Evolutionary conservation across 495 filamentous ascomycete species (phyloP).

Genomic region (Chaetomidium leptoderma): DNA sequence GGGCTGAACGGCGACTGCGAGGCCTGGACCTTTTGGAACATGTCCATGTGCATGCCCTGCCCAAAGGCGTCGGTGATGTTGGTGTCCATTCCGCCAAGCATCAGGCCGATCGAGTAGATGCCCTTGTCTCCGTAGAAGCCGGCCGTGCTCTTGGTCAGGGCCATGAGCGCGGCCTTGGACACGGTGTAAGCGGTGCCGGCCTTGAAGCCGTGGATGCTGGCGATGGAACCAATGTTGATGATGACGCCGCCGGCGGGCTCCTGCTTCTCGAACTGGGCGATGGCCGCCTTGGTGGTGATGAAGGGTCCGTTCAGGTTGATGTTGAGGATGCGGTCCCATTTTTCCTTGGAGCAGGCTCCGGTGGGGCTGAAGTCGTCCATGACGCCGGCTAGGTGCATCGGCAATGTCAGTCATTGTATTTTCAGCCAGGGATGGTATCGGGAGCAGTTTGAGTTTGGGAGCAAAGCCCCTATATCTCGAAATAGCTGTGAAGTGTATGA

Average conservation of each 20-base stretch:
- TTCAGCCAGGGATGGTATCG: too few species aligned
- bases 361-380: constrained; percentile 54
- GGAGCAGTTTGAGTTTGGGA: too few species aligned
- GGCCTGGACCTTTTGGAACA: constrained; percentile 32
- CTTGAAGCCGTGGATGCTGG: constrained; percentile 30
- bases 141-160: constrained; percentile 61
- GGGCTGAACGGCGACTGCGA: constrained; percentile 23
- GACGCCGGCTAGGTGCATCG: constrained; percentile 42
- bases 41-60: constrained; percentile 44
- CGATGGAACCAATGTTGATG: constrained; percentile 48
- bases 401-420: too few species aligned
- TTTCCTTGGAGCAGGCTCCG: constrained; percentile 44
- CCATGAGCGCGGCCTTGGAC: constrained; percentile 52
- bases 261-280: constrained; percentile 43
- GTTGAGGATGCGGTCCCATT: constrained; percentile 56
- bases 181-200: constrained; percentile 54
- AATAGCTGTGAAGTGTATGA: too few species aligned
- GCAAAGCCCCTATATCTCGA: too few species aligned
- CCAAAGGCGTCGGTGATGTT: constrained; percentile 49
- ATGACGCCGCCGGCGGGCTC: constrained; percentile 35
- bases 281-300: constrained; percentile 49
- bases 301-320: constrained; percentile 59
- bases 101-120: constrained; percentile 54
- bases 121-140: constrained; percentile 54
- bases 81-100: constrained; percentile 56